A percentile compares a stretch with the other conserved stretches of the same genome.
Evolutionary conservation across 2,329 filamentous ascomycete genomes (phyloP).

Genomic region (Apiospora pterosperma): DNA sequence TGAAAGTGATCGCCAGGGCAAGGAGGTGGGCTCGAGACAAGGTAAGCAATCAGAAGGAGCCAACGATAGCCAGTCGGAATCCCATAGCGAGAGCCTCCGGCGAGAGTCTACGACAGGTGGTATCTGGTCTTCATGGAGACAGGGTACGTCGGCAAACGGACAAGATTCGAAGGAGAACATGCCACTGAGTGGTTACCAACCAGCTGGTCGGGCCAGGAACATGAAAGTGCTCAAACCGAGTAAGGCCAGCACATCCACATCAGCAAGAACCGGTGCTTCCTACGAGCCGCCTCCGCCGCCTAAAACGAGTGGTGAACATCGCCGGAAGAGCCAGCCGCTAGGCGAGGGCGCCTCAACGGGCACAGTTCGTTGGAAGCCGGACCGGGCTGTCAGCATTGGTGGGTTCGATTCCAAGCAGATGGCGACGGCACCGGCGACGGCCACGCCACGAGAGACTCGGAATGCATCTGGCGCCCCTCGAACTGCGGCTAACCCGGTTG

Average conservation of each 20-base stretch:
- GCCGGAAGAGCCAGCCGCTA: conserved; percentile 49
- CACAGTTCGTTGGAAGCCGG: conserved; percentile 50
- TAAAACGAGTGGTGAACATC: conserved; percentile 46
- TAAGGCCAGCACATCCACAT: conserved; percentile 54
- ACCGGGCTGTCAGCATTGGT: conserved; percentile 39
- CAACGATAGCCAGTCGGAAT: conserved; percentile 1
- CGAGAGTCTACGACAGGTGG: conserved; percentile 41
- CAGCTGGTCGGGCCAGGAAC: conserved; percentile 60
- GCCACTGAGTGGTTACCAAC: conserved; percentile 66
- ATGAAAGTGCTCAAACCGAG: conserved; percentile 90
- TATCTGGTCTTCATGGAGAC: conserved; percentile 72
- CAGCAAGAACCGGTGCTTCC: conserved; percentile 45
- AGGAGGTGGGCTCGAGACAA: conserved; percentile 15
- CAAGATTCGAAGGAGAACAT: conserved; percentile 52
- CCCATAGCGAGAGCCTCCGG: conserved; percentile 19
- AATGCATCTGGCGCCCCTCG: conserved; percentile 45
- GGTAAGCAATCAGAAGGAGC: conserved; percentile 8
- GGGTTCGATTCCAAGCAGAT: conserved; percentile 27
- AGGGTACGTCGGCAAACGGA: conserved; percentile 44
- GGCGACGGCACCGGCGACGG: conserved; percentile 29
- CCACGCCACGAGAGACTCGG: conserved; percentile 31
- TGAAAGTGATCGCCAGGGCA: conserved; percentile 38
- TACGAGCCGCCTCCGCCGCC: conserved; percentile 48
- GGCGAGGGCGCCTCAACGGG: conserved; percentile 17
- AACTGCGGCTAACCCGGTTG: conserved; percentile 72